Conservation (phyloP, 129 eudicot genomes). For the Cynara cardunculus region DNA sequence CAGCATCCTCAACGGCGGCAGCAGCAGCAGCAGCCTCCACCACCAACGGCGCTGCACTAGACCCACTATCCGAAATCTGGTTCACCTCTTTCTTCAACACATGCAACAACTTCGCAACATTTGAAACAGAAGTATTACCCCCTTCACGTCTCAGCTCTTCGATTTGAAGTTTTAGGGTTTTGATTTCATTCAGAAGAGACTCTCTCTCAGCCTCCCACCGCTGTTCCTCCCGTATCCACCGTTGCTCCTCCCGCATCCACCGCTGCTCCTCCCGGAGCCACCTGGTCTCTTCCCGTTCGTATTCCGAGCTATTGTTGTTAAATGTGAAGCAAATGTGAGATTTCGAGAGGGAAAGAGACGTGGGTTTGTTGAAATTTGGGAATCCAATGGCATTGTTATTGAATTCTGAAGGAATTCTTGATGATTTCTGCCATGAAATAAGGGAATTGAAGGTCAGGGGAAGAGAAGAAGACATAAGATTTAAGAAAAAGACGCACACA, state of each 20-base stretch:
- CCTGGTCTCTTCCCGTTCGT: conserved; percentile 56
- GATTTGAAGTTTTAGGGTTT: conserved; percentile 31
- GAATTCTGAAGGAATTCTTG: conserved; percentile 15
- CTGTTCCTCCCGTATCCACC: conserved; percentile 77
- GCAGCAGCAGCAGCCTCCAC: conserved; percentile 34
- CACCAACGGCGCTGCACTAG: conserved; percentile 47
- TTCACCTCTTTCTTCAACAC: conserved; percentile 51
- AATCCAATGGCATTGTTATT: not conserved
- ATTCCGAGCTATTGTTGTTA: conserved; percentile 18
- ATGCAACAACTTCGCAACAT: conserved; percentile 48
- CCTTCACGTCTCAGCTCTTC: conserved; percentile 37
- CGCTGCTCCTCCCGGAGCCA: conserved; percentile 92
- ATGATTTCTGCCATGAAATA: conserved; percentile 22
- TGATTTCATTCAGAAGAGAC: conserved; percentile 46
- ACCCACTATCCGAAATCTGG: conserved; percentile 51
- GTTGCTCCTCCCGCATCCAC: conserved; percentile 91
- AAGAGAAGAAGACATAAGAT: conserved; percentile 33
- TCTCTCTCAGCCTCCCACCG: conserved; percentile 72
- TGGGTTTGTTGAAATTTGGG: conserved; percentile 1
- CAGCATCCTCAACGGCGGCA: conserved; percentile 26
- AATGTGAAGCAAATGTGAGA: conserved; percentile 53
- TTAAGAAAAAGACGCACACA: not conserved
- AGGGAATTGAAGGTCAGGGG: conserved; percentile 30
- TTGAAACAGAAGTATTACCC: conserved; percentile 30
- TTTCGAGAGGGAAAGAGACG: conserved; percentile 24